phyloP scores from a whole-genome alignment of 1,284 basidiomycete genomes.

The Schizophyllum commune region DNA sequence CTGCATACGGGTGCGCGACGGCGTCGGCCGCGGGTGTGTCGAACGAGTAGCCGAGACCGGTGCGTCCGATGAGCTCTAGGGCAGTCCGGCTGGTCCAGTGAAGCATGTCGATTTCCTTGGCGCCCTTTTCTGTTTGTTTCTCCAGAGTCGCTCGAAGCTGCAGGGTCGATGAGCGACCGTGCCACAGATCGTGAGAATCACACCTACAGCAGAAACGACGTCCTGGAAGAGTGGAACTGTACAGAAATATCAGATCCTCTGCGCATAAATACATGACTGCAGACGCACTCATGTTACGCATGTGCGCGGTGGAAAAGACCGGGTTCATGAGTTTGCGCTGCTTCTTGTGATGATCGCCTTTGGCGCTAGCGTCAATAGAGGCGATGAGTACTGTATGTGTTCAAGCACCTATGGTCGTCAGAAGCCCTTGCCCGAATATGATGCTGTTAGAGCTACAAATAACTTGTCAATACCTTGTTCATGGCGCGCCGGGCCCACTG shows the following conservation, averaged over 20 bases:
- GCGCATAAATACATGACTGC: conserved; percentile 27
- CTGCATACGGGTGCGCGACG: conserved; percentile 20
- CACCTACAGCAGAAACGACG: neutral
- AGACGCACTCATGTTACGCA: conserved; percentile 32
- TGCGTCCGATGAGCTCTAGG: conserved; percentile 26
- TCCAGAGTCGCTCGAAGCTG: conserved; percentile 3
- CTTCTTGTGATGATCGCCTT: conserved; percentile 33
- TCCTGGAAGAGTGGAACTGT: conserved; percentile 1
- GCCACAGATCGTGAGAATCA: neutral
- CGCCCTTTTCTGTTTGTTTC: conserved; percentile 8
- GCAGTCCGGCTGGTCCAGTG: conserved; percentile 32
- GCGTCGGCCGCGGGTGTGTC: conserved; percentile 21
- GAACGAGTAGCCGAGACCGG: conserved; percentile 30
- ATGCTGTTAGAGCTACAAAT: conserved; percentile 20
- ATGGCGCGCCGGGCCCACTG: too few relatives aligned
- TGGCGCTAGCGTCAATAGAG: neutral
- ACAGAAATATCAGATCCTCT: conserved; percentile 21
- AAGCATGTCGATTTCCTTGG: conserved; percentile 29
- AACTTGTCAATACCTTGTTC: too few relatives aligned
- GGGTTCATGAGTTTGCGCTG: conserved; percentile 43
- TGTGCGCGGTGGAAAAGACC: conserved; percentile 36
- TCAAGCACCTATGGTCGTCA: conserved; percentile 15
- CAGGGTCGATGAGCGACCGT: neutral
- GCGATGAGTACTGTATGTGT: neutral
- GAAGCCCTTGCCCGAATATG: conserved; percentile 29